Base-by-base conservation (phyloP, 2,329 filamentous ascomycete species). In the Onygena corvina region DNA sequence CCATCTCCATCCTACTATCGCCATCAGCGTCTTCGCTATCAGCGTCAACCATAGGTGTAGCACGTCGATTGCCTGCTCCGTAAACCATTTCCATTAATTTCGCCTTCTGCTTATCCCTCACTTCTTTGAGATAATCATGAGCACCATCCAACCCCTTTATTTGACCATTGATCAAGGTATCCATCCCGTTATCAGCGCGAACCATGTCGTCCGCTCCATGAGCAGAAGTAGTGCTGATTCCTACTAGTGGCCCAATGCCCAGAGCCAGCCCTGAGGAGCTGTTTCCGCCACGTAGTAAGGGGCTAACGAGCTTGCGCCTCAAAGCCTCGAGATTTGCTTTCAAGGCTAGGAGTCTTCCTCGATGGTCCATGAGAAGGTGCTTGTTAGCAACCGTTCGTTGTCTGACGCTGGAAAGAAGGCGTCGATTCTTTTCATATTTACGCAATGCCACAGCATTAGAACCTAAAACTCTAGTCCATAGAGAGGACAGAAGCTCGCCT, bases 341-440 rank as follows among this genome's bases (percentile, higher is more conserved):
- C 34, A 96, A 75, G 2, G 83, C 84, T 48, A 92, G 74, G 33
- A 96, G 76, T 54, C 85, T 83, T 52, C 84, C 80, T 59, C 93
- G 92, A 66, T 95, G 89, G 59, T 88, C 84, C 55, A 92, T 80
- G 6, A 96, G 76, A 30, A 93, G 76, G 54, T 81, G 79, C 68
- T 95, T 95, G 70, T 95, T 94, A 53, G 80, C 78, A 20, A 94
- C 80, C 1, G 89, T 94, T 59, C 84, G 84, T 51, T 83, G 79
- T 54, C 88, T 81, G 50, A 96, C 83, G 56, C 83, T 83, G 46
- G 76, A 77, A 20, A 96, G 77, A 0, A 95, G 74, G 46, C 80
- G 75, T 54, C 83, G 83, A 71, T 96, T 96, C 68, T 85, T 86
- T 64, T 94, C 87, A 66, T 88, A 95, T 65, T 95, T 95, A 61